phyloP scores from a whole-genome alignment of 768 basidiomycete species.

The Suillus fuscotomentosus region DNA sequence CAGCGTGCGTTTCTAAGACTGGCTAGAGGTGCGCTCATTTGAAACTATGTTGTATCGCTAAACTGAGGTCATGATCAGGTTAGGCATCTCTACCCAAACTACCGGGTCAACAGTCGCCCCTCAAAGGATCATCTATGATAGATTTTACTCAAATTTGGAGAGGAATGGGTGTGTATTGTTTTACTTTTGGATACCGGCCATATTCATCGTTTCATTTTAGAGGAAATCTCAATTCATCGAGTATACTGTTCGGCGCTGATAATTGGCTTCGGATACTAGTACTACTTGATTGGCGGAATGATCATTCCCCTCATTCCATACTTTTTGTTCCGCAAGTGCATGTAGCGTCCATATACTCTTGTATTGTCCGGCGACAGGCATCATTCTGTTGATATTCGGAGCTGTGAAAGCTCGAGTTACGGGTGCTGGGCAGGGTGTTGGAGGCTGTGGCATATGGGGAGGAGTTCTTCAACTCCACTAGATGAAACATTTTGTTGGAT shows the following conservation, averaged over 20 bases:
- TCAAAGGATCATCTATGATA: constrained; percentile 15
- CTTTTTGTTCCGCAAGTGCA: constrained; percentile 81
- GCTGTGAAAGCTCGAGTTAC: constrained; percentile 82
- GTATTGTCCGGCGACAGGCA: constrained; percentile 59
- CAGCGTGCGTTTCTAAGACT: constrained; percentile 74
- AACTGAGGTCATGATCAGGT: constrained; percentile 39
- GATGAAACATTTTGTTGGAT: not conserved
- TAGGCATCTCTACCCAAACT: constrained; percentile 74
- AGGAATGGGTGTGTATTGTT: constrained; percentile 67
- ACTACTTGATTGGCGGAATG: constrained; percentile 64
- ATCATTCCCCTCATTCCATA: constrained; percentile 91
- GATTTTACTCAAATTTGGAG: constrained; percentile 88
- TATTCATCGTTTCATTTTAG: constrained; percentile 34
- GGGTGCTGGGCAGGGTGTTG: constrained; percentile 58
- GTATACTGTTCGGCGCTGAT: constrained; percentile 91
- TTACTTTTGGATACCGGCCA: not conserved
- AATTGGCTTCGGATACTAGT: constrained; percentile 86
- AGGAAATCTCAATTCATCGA: constrained; percentile 84
- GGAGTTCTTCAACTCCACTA: constrained; percentile 32
- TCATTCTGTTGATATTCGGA: constrained; percentile 83
- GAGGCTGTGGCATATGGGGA: constrained; percentile 71
- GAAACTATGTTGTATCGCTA: constrained; percentile 1
- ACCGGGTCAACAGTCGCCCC: constrained; percentile 20
- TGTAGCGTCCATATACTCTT: constrained; percentile 67
- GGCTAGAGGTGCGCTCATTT: constrained; percentile 59